phyloP scores from a whole-genome alignment of 23 red algal genomes.

The Chondrus crispus region DNA sequence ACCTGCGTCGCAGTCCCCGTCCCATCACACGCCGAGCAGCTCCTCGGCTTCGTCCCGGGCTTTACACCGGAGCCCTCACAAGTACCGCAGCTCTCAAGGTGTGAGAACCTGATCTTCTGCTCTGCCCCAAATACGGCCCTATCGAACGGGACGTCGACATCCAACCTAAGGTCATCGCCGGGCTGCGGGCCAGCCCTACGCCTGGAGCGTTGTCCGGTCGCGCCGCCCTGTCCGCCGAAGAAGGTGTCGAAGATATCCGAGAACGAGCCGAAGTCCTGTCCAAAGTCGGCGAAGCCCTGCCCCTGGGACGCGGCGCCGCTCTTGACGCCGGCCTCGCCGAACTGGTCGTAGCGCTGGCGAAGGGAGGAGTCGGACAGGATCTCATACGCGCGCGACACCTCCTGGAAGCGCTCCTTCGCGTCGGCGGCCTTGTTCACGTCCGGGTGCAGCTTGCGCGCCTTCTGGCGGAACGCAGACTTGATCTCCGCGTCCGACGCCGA shows the following conservation, averaged over 20 bases:
- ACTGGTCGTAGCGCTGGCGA: conserved; percentile 96
- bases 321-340: conserved; percentile 98
- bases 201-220: conserved; percentile 27
- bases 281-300: conserved; percentile 81
- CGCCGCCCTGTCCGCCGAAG: conserved; percentile 72
- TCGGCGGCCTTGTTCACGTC: conserved; percentile 90
- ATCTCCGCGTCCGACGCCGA: conserved; percentile 74
- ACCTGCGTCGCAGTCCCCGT: conserved; percentile 92
- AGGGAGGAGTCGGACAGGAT: conserved; percentile 86
- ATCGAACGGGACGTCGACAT: conserved; percentile 94
- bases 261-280: conserved; percentile 86
- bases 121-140: conserved; percentile 91
- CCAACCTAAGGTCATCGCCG: conserved; percentile 93
- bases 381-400: conserved; percentile 90
- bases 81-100: conserved; percentile 87
- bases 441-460: conserved; percentile 83
- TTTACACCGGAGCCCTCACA: conserved; percentile 86
- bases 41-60: conserved; percentile 58
- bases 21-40: conserved; percentile 83
- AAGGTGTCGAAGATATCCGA: conserved; percentile 98
- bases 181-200: conserved; percentile 77
- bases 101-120: conserved; percentile 89
- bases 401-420: conserved; percentile 96
- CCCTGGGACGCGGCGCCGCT: conserved; percentile 44
- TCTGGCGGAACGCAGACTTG: conserved; percentile 84